Conservation (phyloP, 768 basidiomycete genomes). For the Cyclocybe cylindracea region DNA sequence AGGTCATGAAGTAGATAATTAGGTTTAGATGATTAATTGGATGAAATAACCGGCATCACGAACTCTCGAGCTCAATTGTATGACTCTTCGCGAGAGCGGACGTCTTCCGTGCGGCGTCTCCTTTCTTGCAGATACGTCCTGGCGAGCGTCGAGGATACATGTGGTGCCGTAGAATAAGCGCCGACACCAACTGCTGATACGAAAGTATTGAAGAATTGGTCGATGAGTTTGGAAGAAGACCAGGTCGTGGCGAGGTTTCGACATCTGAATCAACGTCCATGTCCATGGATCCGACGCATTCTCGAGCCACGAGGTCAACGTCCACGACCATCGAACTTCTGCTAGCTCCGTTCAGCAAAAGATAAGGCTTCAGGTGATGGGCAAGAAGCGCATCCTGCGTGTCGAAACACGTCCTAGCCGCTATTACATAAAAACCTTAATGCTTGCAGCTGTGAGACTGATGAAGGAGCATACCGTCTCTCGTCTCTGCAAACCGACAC, state of each 20-base stretch:
- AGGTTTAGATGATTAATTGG: too few species aligned
- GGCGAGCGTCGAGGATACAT: not conserved
- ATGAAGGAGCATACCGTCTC: not conserved
- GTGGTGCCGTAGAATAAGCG: slow-evolving; percentile 4
- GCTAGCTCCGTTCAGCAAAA: slow-evolving; percentile 6
- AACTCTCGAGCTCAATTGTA: too few species aligned
- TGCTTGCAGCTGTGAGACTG: not conserved
- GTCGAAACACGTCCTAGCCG: slow-evolving; percentile 6
- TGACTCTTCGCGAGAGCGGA: not conserved
- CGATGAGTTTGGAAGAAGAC: slow-evolving; percentile 3
- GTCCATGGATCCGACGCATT: not conserved
- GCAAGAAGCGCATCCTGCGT: slow-evolving; percentile 14
- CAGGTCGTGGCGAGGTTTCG: not conserved
- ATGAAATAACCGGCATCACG: too few species aligned
- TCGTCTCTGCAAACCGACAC: too few species aligned
- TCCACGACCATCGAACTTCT: slow-evolving; percentile 5
- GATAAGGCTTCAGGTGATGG: slow-evolving; percentile 5
- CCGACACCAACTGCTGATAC: slow-evolving; percentile 15
- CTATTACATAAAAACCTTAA: not conserved
- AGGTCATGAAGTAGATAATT: too few species aligned
- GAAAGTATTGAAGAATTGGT: slow-evolving; percentile 5
- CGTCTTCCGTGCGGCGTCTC: not conserved
- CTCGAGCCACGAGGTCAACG: slow-evolving; percentile 1
- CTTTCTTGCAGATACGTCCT: not conserved
- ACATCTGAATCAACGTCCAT: not conserved